Conservation (phyloP, 1,139 yeast genomes). For the Saccharomycopsis hybrid region DNA sequence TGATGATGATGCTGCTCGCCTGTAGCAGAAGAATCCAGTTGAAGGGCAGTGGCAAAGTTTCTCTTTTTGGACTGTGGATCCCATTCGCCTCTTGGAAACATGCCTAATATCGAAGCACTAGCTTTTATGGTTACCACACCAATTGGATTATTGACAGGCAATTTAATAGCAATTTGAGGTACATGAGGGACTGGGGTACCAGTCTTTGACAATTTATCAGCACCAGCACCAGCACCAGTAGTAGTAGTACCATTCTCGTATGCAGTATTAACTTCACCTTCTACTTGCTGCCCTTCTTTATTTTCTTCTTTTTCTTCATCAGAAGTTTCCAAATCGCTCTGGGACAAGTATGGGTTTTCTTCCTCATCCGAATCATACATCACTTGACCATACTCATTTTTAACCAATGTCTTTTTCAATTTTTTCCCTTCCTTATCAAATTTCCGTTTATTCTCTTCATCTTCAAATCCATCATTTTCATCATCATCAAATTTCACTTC, state of each 20-base stretch:
- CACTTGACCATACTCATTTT: constrained; percentile 81
- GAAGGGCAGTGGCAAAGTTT: constrained; percentile 4
- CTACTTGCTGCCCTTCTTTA: constrained; percentile 35
- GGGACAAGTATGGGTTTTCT: constrained; percentile 78
- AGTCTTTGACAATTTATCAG: constrained; percentile 19
- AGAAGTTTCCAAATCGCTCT: constrained; percentile 59
- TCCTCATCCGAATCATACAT: constrained; percentile 83
- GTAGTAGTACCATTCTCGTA: too few species aligned
- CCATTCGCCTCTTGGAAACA: constrained; percentile 82
- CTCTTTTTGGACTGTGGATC: constrained; percentile 40
- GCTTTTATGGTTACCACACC: constrained; percentile 68
- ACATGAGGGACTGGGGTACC: constrained; percentile 23
- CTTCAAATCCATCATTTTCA: constrained; percentile 46
- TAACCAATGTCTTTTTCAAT: constrained; percentile 74
- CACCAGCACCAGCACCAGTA: too few species aligned
- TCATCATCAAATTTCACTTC: constrained; percentile 55
- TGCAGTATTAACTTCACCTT: too few species aligned
- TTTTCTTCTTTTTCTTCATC: constrained; percentile 43
- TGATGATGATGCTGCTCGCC: too few species aligned
- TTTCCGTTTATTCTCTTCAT: constrained; percentile 47
- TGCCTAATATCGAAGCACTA: constrained; percentile 50
- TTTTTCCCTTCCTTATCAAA: constrained; percentile 90
- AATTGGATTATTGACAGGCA: constrained; percentile 45
- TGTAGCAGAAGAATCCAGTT: too few species aligned
- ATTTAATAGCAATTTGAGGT: constrained; percentile 29